Evolutionary conservation across 768 basidiomycete species (phyloP), one percentile per base, ranked within the genome.

Genomic region (Roridomyces roridus): DNA sequence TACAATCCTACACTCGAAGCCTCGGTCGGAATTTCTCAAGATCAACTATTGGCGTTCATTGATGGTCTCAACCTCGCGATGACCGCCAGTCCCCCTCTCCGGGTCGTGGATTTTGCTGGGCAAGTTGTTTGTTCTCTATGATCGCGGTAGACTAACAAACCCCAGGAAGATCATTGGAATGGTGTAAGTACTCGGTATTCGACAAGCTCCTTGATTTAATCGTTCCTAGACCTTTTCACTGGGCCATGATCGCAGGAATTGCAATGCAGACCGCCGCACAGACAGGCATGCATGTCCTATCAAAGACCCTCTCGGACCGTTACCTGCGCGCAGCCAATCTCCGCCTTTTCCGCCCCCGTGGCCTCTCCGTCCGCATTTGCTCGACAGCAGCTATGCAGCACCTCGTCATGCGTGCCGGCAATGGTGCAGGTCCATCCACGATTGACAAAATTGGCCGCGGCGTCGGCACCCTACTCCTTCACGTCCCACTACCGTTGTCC

Each of bases 21-120:
- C 42, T 42, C 48, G 4, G 56, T 55, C n/a, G 62, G 60, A 7
- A 57, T 69, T 11, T 48, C 65, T 2, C 60, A 61, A 23, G 61
- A 60, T 4, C 46, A 65, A 35, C 61, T 66, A 12, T 49, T 69
- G 20, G 48, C 52, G 6, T 66, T 69, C 28, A 46, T 65, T 25
- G 68, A 67, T 57, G 67, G 65, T 1, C 47, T 69, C 1, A 69
- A 69, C 43, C 23, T 65, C 15, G 68, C 68, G 4, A 69, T 67
- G 45, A 65, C 62, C 5, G 55, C 67, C 4, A 64, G 65, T 34
- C 67, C 67, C 0, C 67, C 67, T 14, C 59, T 68, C 1, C 61
- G 67, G 25, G 62, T 68, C 23, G 65, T 68, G 7, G 49, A 65
- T 39, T 39, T 65, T 6, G 64, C 53, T 12, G 66, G 64, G 29